Conservation (phyloP, 495 filamentous ascomycete genomes). For the Pseudoneurospora amorphoporcata region DNA sequence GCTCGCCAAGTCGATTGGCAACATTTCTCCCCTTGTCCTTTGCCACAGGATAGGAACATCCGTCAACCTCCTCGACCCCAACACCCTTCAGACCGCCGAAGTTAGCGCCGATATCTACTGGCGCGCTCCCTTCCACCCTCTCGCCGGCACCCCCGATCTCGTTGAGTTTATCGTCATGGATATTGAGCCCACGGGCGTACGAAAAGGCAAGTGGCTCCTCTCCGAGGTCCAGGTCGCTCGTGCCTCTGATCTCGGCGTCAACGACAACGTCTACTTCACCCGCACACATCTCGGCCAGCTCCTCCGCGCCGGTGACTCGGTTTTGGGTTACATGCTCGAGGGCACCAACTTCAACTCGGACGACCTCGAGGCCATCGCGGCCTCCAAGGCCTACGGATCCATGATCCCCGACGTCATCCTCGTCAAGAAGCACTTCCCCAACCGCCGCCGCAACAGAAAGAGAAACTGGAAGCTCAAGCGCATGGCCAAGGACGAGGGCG, state of each 20-base stretch:
- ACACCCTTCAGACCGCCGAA: conserved; percentile 82
- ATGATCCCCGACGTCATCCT: conserved; percentile 86
- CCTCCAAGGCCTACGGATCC: conserved; percentile 54
- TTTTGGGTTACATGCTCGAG: conserved; percentile 79
- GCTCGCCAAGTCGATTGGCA: conserved; percentile 72
- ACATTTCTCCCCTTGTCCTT: conserved; percentile 56
- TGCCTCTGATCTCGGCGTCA: conserved; percentile 79
- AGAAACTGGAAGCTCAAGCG: conserved; percentile 90
- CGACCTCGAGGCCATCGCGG: conserved; percentile 69
- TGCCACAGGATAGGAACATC: conserved; percentile 86
- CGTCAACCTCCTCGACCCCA: conserved; percentile 81
- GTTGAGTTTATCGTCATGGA: conserved; percentile 93
- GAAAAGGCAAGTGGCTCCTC: conserved; percentile 72
- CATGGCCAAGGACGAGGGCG: conserved; percentile 80
- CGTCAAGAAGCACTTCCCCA: conserved; percentile 90
- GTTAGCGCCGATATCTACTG: conserved; percentile 73
- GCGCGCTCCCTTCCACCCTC: conserved; percentile 69
- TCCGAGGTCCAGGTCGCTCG: conserved; percentile 81
- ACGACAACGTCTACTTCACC: conserved; percentile 75
- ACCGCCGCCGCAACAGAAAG: conserved; percentile 69
- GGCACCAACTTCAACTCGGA: conserved; percentile 88
- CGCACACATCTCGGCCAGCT: conserved; percentile 84
- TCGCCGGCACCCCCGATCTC: conserved; percentile 78
- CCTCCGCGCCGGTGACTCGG: conserved; percentile 82
- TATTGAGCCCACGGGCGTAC: conserved; percentile 66